Base-by-base conservation (phyloP, 2,329 filamentous ascomycete species). In the Sphaerulina vaccinii region DNA sequence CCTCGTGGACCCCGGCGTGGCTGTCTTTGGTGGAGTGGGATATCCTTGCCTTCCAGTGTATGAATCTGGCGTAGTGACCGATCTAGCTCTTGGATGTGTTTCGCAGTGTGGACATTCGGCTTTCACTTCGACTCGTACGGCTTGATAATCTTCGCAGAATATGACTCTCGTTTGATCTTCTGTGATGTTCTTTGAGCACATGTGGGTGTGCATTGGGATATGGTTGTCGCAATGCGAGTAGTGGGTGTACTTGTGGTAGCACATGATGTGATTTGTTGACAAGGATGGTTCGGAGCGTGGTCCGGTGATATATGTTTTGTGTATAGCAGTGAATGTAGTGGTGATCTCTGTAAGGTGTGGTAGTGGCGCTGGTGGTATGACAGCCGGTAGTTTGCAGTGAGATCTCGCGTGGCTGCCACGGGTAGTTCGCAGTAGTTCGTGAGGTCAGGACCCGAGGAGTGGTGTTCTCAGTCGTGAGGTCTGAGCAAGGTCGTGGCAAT, bases 161-260 rank as follows among this genome's bases (percentile, higher is more conserved):
- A 68, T 62, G 39, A 65, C 62, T 24, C 63, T 55, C 2, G 58
- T 58, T 24, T 58, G 52, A 27, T 66, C 64, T 22, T 63, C 55
- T 11, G 47, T 60, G 42, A 63, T 42, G 52, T 66, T 66, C 52
- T 65, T 65, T 2, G 57, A 57, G 41, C 65, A 67, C 38, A 62
- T 57, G 48, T 67, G 63, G 3, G 63, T 66, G 52, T 66, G 64
- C 33, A 68, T 63, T 1, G 64, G 62, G 5, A 66, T 50, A 47
- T 65, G 62, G 16, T 57, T 43, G 13, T 45, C 51, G 55, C 65
- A 66, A 21, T 57, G 51, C 9, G 49, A 44, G 56, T 61, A 66
- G 51, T 68, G 65, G 10, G 65, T 68, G 58, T 68, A 66, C 41
- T 62, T 59, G 60, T 67, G 65, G 57, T 62, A 65, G 51, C 65